These are phyloP conservation scores for Clarireedia monteithiana DNA, from an alignment of 2,329 filamentous ascomycete genomes.

Conservation along the genomic window DNA sequence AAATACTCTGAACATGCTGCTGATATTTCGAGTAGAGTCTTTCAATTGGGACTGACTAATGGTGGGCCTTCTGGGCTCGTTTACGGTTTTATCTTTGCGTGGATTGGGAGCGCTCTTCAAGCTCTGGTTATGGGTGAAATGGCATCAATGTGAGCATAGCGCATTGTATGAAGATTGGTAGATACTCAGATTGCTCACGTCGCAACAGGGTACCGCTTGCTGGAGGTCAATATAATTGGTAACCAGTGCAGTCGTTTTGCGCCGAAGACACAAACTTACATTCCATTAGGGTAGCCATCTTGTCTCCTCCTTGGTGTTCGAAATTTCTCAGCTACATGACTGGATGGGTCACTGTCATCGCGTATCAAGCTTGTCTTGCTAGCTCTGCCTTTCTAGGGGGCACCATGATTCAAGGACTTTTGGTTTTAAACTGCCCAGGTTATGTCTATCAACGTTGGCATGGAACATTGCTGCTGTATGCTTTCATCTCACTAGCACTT, in stretches of 20 bases:
- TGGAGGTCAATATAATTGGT: conserved; percentile 11
- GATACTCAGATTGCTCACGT: not conserved
- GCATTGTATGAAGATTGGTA: not conserved
- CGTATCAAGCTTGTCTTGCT: conserved; percentile 3
- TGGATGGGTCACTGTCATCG: conserved; percentile 7
- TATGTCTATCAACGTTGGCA: conserved; percentile 34
- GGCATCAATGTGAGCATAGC: conserved; percentile 13
- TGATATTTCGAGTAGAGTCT: not conserved
- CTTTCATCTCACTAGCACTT: conserved; percentile 32
- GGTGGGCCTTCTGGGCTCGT: conserved; percentile 2
- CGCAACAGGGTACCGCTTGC: conserved; percentile 16
- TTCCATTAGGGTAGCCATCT: conserved; percentile 2
- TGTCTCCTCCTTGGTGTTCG: conserved; percentile 5
- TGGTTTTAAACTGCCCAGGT: conserved; percentile 25
- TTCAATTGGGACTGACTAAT: conserved; percentile 3
- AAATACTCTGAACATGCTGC: not conserved
- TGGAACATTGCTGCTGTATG: conserved; percentile 34
- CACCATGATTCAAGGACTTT: conserved; percentile 37
- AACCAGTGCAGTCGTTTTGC: not conserved
- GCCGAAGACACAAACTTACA: not conserved
- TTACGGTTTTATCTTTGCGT: conserved; percentile 4
- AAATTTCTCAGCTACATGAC: conserved; percentile 12
- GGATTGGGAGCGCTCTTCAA: conserved; percentile 5
- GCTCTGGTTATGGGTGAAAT: conserved; percentile 9
- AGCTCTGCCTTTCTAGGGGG: conserved; percentile 32